A percentile compares a stretch with the other conserved stretches of the same genome.
Evolutionary conservation across 495 filamentous ascomycete genomes (phyloP).

Genomic region (Neurospora sp.): DNA sequence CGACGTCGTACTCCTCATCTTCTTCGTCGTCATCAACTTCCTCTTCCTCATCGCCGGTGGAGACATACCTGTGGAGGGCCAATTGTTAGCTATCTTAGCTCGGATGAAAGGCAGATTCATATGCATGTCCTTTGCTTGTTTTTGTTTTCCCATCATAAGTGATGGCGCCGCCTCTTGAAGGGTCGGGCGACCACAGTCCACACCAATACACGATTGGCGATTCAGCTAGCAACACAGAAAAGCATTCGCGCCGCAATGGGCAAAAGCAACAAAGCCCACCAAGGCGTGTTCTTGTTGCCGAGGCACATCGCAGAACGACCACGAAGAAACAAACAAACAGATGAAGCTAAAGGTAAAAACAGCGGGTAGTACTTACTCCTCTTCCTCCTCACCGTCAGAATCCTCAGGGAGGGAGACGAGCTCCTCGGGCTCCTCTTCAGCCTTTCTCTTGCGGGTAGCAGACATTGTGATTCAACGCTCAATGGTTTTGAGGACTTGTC

Average conservation of each 20-base stretch:
- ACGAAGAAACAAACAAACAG: neutral
- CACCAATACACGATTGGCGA: neutral
- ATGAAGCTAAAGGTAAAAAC: neutral
- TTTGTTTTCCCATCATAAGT: neutral
- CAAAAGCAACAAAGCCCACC: neutral
- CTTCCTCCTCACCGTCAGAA: constrained; percentile 38
- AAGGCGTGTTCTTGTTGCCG: constrained; percentile 1
- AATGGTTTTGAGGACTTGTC: constrained; percentile 6
- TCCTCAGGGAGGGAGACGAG: constrained; percentile 40
- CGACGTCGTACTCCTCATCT: constrained; percentile 26
- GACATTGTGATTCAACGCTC: constrained; percentile 25
- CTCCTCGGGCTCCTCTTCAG: constrained; percentile 44
- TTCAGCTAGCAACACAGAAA: neutral
- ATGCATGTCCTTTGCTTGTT: neutral
- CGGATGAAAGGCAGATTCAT: neutral
- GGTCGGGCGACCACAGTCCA: neutral
- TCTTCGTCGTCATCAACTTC: constrained; percentile 29
- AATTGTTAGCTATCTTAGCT: neutral
- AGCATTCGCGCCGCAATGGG: constrained; percentile 18
- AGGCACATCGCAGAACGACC: constrained; percentile 9
- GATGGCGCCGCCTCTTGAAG: neutral
- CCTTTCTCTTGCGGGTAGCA: constrained; percentile 30
- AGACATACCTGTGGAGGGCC: constrained; percentile 21
- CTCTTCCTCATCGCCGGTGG: constrained; percentile 26
- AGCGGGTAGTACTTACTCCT: constrained; percentile 35